Evolutionary conservation across 257 asterid genomes (phyloP).

Genomic region (Ballota nigra): DNA sequence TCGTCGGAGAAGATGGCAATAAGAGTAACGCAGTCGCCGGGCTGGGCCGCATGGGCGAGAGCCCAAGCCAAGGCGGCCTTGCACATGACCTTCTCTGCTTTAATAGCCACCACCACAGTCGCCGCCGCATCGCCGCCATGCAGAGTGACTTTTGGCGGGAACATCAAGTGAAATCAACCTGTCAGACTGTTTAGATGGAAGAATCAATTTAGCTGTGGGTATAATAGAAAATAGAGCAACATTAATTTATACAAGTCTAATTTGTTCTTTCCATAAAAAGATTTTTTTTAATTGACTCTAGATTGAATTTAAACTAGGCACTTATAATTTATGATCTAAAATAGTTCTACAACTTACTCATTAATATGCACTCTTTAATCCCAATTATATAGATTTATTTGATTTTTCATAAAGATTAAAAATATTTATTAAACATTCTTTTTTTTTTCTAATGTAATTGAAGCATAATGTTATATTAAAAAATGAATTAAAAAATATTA

Average conservation of each 20-base stretch:
- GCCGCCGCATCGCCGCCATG: slow-evolving; percentile 35
- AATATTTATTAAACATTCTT: too few relatives aligned
- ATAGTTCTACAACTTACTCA: too few relatives aligned
- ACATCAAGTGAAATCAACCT: slow-evolving; percentile 32
- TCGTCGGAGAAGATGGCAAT: slow-evolving; percentile 55
- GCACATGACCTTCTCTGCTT: slow-evolving; percentile 68
- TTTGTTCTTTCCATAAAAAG: too few relatives aligned
- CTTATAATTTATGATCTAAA: not conserved
- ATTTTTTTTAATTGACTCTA: too few relatives aligned
- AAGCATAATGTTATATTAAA: too few relatives aligned
- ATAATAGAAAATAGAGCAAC: not conserved
- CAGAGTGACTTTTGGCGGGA: slow-evolving; percentile 44
- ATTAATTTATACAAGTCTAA: too few relatives aligned
- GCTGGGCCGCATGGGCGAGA: slow-evolving; percentile 65
- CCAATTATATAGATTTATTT: too few relatives aligned
- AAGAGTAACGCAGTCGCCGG: slow-evolving; percentile 68
- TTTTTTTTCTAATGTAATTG: too few relatives aligned
- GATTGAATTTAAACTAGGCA: too few relatives aligned
- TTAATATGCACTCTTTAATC: too few relatives aligned
- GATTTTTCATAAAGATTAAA: too few relatives aligned
- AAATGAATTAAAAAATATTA: too few relatives aligned
- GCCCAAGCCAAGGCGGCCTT: slow-evolving; percentile 79
- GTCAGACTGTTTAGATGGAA: not conserved
- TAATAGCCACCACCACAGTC: slow-evolving; percentile 75
- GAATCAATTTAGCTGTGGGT: not conserved